Percentiles rank a stretch among this genome's conserved stretches.
phyloP scores from a whole-genome alignment of 768 basidiomycete species.

The Stropharia rugosoannulata region DNA sequence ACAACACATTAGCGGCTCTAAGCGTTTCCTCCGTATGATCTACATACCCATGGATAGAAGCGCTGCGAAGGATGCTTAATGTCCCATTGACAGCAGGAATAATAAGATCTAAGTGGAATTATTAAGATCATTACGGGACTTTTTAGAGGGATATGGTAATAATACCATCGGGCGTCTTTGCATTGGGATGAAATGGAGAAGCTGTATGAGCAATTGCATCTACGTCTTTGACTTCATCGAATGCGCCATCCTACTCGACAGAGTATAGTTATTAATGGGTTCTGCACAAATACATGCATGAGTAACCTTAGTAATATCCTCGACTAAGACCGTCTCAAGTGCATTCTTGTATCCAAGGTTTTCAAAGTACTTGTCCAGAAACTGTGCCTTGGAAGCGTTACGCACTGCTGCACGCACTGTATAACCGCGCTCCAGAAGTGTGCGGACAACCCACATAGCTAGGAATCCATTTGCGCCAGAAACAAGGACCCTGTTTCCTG shows the following conservation, averaged over 20 bases:
- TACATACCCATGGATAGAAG: constrained; percentile 50
- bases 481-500: constrained; percentile 40
- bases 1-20: no score
- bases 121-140: not conserved
- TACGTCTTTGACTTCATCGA: constrained; percentile 76
- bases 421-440: constrained; percentile 59
- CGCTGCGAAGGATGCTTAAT: constrained; percentile 56
- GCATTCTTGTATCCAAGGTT: constrained; percentile 46
- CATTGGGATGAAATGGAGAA: constrained; percentile 54
- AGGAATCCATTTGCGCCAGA: constrained; percentile 60
- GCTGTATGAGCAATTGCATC: constrained; percentile 73
- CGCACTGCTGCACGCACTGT: constrained; percentile 66
- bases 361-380: constrained; percentile 52
- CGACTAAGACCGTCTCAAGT: constrained; percentile 64
- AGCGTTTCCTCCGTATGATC: not conserved
- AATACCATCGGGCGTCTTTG: constrained; percentile 40
- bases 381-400: constrained; percentile 51
- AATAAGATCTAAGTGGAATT: constrained; percentile 37
- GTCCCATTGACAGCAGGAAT: constrained; percentile 74
- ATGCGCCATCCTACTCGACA: constrained; percentile 3
- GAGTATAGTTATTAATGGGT: not conserved
- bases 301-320: constrained; percentile 53
- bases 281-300: no score
- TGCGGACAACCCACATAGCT: constrained; percentile 55
- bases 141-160: not conserved